Evolutionary conservation across 129 eudicot species (phyloP), one percentile per base, ranked within the genome.

Genomic region (Pulicaria dysenterica): DNA sequence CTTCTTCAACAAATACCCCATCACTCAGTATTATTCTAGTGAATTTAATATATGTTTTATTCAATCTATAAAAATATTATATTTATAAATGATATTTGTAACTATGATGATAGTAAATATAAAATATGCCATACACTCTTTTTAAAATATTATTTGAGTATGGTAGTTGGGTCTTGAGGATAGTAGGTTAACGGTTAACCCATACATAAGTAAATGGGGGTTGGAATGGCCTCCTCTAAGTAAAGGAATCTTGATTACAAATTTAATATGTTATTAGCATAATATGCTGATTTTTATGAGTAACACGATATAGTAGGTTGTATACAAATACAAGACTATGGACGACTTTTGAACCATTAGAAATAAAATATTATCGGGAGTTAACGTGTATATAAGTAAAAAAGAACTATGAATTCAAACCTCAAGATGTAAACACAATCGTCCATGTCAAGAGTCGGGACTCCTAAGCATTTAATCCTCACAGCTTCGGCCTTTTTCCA

Each of bases 401-500:
- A 7, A 58, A 46, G 16, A 11, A 7, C 31, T 24, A 10, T 39
- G 10, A 16, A 13, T 76, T 72, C 72, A 77, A 77, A 94, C 98
- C 98, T 94, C 95, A 1, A 94, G 89, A 77, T 94, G 98, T 72
- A 82, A 88, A 67, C 96, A 90, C 44, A 94, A 39, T 86, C 84
- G 76, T 88, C 89, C 97, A 94, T 94, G 78, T 94, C 98, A 61
- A 94, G 89, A 54, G 98, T 94, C 19, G 98, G 98, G 64, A 94
- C 90, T 73, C 98, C 98, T 83, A 94, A 80, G 75, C 98, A 94
- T 59, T 94, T 94, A 60, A 94, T 86, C 67, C 97, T 84, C 78
- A 94, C 93, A 4, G 98, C 98, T 77, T 87, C 97, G 7, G 98
- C 96, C 67, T 90, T 87, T 74, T 85, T 91, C 98, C 98, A 94